Conservation (phyloP, 2,329 filamentous ascomycete species). For the Neopestalotiopsis clavispora region DNA sequence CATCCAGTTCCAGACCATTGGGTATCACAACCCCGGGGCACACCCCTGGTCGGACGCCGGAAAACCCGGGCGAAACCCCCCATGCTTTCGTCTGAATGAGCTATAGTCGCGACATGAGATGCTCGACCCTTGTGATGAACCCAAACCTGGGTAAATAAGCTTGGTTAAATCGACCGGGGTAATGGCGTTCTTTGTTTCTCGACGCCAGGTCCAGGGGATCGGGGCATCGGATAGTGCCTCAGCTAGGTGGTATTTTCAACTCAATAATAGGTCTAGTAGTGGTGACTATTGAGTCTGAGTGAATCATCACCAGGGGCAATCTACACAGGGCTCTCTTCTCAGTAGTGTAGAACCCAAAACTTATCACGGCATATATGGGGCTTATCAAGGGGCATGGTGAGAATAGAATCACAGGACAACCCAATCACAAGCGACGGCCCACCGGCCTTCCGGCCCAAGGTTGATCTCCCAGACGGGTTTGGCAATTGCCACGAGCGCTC, state of each 20-base stretch:
- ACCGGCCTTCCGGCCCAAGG: conserved; percentile 34
- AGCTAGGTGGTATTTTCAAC: neutral
- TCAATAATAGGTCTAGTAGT: neutral
- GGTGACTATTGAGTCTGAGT: neutral
- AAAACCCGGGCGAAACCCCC: neutral
- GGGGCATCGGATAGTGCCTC: neutral
- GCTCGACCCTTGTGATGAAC: neutral
- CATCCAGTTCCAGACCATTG: neutral
- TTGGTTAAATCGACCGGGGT: neutral
- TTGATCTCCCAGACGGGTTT: conserved; percentile 43
- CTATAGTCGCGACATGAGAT: neutral
- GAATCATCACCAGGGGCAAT: neutral
- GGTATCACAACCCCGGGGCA: neutral
- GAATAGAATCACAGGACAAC: conserved; percentile 25
- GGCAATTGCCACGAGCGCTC: conserved; percentile 36
- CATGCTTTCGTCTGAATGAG: neutral
- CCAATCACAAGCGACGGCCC: conserved; percentile 45
- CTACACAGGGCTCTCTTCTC: neutral
- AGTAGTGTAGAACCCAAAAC: neutral
- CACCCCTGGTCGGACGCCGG: neutral
- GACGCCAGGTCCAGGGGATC: neutral
- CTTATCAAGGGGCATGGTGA: neutral
- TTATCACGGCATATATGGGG: neutral
- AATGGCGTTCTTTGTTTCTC: neutral
- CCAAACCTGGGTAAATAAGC: neutral